Evolutionary conservation across 306 rosid species (phyloP).

Genomic region (Cicer judaicum): DNA sequence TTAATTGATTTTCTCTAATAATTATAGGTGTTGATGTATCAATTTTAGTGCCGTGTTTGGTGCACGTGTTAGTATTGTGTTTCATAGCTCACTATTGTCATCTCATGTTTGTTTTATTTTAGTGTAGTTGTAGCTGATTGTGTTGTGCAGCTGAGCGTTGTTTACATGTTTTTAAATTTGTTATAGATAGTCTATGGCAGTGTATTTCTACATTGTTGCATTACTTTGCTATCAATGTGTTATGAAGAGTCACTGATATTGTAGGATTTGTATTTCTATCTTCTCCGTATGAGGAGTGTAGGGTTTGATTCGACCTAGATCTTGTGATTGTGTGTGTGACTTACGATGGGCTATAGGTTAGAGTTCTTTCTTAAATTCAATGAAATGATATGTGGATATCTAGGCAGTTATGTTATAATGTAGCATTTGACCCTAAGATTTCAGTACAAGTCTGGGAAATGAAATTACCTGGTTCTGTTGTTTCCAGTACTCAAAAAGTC

Average conservation of each 20-base stretch:
- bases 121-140: neutral
- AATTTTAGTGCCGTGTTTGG: neutral
- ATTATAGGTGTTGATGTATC: neutral
- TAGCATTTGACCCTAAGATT: neutral
- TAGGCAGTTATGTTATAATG: conserved; percentile 22
- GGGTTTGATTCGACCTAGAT: conserved; percentile 17
- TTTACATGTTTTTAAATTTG: conserved; percentile 16
- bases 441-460: neutral
- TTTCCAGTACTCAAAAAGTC: neutral
- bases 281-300: neutral
- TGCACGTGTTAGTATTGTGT: too few species aligned
- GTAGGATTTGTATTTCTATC: neutral
- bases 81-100: too few species aligned
- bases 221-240: neutral
- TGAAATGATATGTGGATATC: conserved; percentile 11
- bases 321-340: neutral
- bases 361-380: neutral
- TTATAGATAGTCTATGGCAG: neutral
- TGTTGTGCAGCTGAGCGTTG: conserved; percentile 28
- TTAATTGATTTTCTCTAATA: neutral
- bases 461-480: neutral
- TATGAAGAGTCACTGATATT: neutral
- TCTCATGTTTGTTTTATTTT: neutral
- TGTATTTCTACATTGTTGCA: neutral
- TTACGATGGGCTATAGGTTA: neutral